Base-by-base conservation (phyloP, 75 land plant genomes). In the Chamaecyparis obtusa region DNA sequence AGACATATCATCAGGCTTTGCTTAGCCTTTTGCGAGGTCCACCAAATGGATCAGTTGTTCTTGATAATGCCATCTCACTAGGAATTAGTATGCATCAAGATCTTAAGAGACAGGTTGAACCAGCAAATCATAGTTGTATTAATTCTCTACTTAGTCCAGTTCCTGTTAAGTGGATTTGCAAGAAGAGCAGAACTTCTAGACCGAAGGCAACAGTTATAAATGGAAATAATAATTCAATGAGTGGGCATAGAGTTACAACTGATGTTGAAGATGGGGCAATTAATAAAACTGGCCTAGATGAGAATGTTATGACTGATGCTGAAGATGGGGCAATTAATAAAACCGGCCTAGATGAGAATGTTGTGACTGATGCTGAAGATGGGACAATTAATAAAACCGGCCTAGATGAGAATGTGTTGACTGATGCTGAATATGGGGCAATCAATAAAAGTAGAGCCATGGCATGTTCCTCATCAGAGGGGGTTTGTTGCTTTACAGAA, bases 11-110 rank as follows among this genome's bases (percentile, higher is more conserved):
- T 17, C 48, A 88, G 33, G 90, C 92, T 24, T 87, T 95, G 79
- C 84, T 39, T 32, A 88, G 88, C 51, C 83, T 93, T 83, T 87
- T 93, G 83, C 48, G 76, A 16, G 85, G 92, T 82, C 88, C 93
- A 85, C 91, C 89, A 3, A 86, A 91, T 88, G 93, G 92, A 87
- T 95, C 95, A 85, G 72, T 93, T 56, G 88, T 90, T n/a, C n/a
- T n/a, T n/a, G n/a, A n/a, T n/a, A n/a, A n/a, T n/a, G n/a, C n/a
- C 83, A 88, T 93, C 87, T 89, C 90, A 83, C 81, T 94, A 85
- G 92, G 91, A 75, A 87, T 93, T 13, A 85, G 5, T 83, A 88
- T 92, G 72, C 92, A 90, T 56, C 88, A 83, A 56, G 91, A 89
- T 69, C 72, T 94, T 41, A 89, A 90, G 67, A 64, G 74, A 44